A percentile compares a stretch with the other conserved stretches of the same genome.
Conservation (phyloP, 1,284 basidiomycete species). For the Sphagnurus paluster region DNA sequence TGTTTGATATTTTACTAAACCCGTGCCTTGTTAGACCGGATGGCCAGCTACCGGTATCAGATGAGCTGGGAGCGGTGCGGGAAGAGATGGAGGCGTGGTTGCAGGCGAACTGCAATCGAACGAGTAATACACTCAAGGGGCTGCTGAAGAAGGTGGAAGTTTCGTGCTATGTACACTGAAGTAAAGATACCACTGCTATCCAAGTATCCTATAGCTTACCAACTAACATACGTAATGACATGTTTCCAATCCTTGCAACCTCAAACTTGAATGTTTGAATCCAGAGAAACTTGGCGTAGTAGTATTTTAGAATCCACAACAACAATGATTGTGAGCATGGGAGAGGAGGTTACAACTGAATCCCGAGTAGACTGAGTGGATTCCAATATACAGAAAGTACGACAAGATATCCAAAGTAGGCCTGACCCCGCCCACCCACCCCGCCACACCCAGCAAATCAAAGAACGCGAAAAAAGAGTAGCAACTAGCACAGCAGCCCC, state of each 20-base stretch:
- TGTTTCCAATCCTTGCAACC: conserved; percentile 7
- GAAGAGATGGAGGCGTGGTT: conserved; percentile 89
- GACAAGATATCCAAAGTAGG: conserved; percentile 25
- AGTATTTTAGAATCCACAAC: conserved; percentile 34
- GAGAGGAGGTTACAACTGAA: conserved; percentile 12
- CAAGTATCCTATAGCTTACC: too few relatives aligned
- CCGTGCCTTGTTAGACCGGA: conserved; percentile 57
- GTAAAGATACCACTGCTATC: too few relatives aligned
- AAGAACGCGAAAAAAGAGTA: neutral
- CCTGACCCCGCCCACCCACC: conserved; percentile 1
- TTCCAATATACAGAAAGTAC: conserved; percentile 26
- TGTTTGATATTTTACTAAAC: conserved; percentile 91
- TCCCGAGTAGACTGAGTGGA: conserved; percentile 22
- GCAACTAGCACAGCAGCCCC: conserved; percentile 1
- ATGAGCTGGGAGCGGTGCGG: conserved; percentile 66
- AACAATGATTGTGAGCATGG: conserved; percentile 17
- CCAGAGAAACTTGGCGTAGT: conserved; percentile 25
- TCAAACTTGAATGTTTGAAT: neutral
- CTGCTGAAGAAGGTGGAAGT: conserved; percentile 80
- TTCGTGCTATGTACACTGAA: conserved; percentile 33
- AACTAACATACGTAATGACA: too few relatives aligned
- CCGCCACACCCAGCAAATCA: neutral
- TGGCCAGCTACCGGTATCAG: conserved; percentile 67
- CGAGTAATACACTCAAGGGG: conserved; percentile 84
- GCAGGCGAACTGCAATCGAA: conserved; percentile 78